A percentile compares a stretch with the other conserved stretches of the same genome.
phyloP scores from a whole-genome alignment of 768 basidiomycete species.

The Russula vinacea region DNA sequence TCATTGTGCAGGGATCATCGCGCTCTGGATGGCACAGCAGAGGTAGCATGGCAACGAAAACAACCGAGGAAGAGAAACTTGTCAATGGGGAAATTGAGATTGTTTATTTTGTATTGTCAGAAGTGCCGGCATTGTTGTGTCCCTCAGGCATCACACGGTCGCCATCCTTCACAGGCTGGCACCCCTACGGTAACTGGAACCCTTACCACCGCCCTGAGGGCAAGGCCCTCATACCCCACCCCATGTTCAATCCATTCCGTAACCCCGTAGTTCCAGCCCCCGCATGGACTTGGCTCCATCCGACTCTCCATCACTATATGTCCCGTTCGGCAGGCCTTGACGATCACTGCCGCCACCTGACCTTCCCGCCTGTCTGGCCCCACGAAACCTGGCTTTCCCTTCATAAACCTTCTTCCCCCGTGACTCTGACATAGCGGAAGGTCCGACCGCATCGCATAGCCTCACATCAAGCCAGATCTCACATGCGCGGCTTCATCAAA shows the following conservation, averaged over 20 bases:
- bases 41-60: neutral
- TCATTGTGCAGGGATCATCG: neutral
- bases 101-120: neutral
- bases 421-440: constrained; percentile 17
- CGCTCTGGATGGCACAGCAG: neutral
- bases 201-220: constrained; percentile 13
- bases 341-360: constrained; percentile 21
- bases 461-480: neutral
- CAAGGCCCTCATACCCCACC: neutral
- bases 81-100: neutral
- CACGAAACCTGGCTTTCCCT: constrained; percentile 4
- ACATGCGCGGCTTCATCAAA: neutral
- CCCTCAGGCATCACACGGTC: constrained; percentile 11
- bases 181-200: neutral
- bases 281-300: constrained; percentile 16
- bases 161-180: neutral
- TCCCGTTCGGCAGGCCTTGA: constrained; percentile 15
- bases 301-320: constrained; percentile 14
- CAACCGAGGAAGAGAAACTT: neutral
- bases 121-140: constrained; percentile 16
- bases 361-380: constrained; percentile 13
- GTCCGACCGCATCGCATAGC: neutral
- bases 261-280: constrained; percentile 21
- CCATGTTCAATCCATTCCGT: constrained; percentile 10
- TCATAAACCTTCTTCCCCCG: neutral